Evolutionary conservation across 805 yeast genomes (phyloP), one percentile per base, ranked within the genome.

Genomic region (Ogataea corticis): DNA sequence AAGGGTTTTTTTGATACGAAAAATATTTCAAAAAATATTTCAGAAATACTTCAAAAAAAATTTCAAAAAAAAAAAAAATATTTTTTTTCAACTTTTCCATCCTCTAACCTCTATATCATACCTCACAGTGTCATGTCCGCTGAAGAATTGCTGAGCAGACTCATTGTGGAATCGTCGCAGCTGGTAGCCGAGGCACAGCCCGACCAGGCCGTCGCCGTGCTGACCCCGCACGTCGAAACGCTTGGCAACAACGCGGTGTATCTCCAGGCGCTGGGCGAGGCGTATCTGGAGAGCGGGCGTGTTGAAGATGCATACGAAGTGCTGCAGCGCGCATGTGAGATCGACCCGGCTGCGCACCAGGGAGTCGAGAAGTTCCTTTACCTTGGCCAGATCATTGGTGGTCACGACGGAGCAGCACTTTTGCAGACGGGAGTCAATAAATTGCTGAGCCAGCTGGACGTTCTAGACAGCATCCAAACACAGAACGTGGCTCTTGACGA

Each of bases 301-400:
- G 79, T 91, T 42, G 95, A 88, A 48, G 73, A 75, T 38, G 97
- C 97, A 0, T 87, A 83, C 61, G 76, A 79, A 5, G 67, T 81
- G 12, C 70, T 92, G 41, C 63, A 65, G 7, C 67, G 66, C 35
- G 82, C 90, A 2, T 81, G 91, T 47, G 79, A 79, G 50, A 51
- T 84, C 42, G 97, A 91, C 65, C 82, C 85, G 2, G 63, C 71
- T 2, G 96, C 88, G 1, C 51, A 59, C 2, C 55, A 66, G 35
- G 94, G 92, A 1, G 82, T 82, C 17, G 96, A 87, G 60, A 91
- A 90, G 68, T 91, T 87, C 61, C 75, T 94, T 44, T 89, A 91
- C 66, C 69, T 92, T 50, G 99, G 97, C 2, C 99, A 92, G 69
- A 81, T 92, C 42, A 72, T 84, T 21, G 97, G 97, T 34, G 97